A percentile compares a stretch with the other conserved stretches of the same genome.
Conservation (phyloP, 805 yeast species). For the Scheffersomyces stipitis region DNA sequence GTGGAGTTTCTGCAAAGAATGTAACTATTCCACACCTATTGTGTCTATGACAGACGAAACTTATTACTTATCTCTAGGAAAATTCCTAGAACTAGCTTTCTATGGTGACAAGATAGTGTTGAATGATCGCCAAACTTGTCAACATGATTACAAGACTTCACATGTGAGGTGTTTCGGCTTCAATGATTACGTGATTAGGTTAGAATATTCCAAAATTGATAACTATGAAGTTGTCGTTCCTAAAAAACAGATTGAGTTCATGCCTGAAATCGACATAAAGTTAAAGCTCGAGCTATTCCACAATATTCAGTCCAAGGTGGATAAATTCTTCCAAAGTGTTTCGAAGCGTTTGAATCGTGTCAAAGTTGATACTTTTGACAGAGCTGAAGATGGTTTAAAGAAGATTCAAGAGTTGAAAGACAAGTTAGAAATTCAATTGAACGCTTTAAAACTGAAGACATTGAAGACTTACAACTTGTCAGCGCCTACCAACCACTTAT, state of each 20-base stretch:
- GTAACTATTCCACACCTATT: slow-evolving; percentile 74
- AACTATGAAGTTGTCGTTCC: slow-evolving; percentile 82
- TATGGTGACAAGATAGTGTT: slow-evolving; percentile 49
- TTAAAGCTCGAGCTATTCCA: slow-evolving; percentile 64
- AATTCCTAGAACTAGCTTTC: slow-evolving; percentile 81
- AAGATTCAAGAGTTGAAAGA: slow-evolving; percentile 58
- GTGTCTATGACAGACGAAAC: slow-evolving; percentile 82
- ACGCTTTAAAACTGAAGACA: slow-evolving; percentile 43
- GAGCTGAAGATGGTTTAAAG: slow-evolving; percentile 63
- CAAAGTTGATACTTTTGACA: slow-evolving; percentile 71
- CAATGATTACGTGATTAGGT: slow-evolving; percentile 71
- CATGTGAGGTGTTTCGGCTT: slow-evolving; percentile 84
- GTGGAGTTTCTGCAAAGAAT: slow-evolving; percentile 89
- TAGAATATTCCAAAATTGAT: slow-evolving; percentile 76
- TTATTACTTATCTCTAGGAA: slow-evolving; percentile 91
- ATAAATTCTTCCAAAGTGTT: slow-evolving; percentile 71
- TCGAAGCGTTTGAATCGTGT: slow-evolving; percentile 68
- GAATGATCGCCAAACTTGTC: slow-evolving; percentile 52
- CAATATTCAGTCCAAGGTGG: slow-evolving; percentile 52
- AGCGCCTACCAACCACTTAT: slow-evolving; percentile 63
- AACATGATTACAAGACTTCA: slow-evolving; percentile 77
- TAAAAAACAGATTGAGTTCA: slow-evolving; percentile 65
- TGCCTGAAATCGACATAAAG: slow-evolving; percentile 65
- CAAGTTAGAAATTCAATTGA: slow-evolving; percentile 52
- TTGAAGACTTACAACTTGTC: slow-evolving; percentile 54